phyloP scores from a whole-genome alignment of 2,329 filamentous ascomycete species.

The Aureobasidium leucospermi region DNA sequence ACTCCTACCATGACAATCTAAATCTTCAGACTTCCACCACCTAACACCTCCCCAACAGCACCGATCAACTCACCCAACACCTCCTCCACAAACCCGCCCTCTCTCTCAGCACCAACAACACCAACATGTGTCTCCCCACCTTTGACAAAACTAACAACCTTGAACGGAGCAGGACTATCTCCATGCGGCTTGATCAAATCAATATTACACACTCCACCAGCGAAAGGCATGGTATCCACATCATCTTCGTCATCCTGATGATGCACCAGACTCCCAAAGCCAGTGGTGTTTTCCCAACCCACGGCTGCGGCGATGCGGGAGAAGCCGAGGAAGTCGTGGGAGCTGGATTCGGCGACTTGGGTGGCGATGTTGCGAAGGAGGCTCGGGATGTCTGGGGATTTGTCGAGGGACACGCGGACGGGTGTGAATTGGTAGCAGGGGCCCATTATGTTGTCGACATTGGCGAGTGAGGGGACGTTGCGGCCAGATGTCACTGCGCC shows the following conservation, averaged over 20 bases:
- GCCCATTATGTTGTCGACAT: conserved; percentile 52
- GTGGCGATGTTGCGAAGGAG: conserved; percentile 30
- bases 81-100: conserved; percentile 36
- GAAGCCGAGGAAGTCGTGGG: conserved; percentile 32
- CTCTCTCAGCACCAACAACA: conserved; percentile 50
- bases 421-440: conserved; percentile 63
- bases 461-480: conserved; percentile 46
- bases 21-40: background rate
- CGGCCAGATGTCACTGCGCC: conserved; percentile 60
- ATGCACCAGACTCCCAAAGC: conserved; percentile 28
- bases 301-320: conserved; percentile 23
- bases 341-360: conserved; percentile 28
- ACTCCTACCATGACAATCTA: no score
- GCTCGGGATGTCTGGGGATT: conserved; percentile 35
- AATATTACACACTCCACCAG: conserved; percentile 22
- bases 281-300: background rate
- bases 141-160: conserved; percentile 54
- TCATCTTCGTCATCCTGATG: conserved; percentile 35
- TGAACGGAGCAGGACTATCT: conserved; percentile 55
- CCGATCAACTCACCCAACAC: conserved; percentile 47
- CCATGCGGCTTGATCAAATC: conserved; percentile 38
- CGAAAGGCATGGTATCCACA: conserved; percentile 49
- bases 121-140: conserved; percentile 49
- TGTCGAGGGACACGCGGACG: conserved; percentile 50
- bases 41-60: conserved; percentile 17